Evolutionary conservation across 176 grass and related monocot genomes (phyloP).

Genomic region (Neostapfia colusana): DNA sequence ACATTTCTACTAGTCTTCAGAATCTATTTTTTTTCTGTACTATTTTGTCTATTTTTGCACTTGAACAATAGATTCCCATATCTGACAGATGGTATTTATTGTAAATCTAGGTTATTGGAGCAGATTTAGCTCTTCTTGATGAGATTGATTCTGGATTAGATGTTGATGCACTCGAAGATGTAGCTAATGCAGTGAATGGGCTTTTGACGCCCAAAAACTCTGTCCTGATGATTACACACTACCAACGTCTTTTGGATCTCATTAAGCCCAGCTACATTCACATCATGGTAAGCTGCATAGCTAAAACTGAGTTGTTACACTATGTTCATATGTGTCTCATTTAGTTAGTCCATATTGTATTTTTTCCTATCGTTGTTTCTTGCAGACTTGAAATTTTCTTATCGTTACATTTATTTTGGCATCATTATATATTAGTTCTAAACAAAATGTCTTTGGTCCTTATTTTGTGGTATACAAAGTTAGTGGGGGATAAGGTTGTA

Average conservation of each 20-base stretch:
- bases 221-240: slow-evolving; percentile 94
- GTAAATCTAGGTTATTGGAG: slow-evolving; percentile 75
- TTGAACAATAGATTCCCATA: not conserved
- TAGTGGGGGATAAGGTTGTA: not conserved
- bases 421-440: slow-evolving; percentile 11
- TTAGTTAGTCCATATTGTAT: not conserved
- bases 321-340: slow-evolving; percentile 4
- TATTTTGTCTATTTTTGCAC: slow-evolving; percentile 29
- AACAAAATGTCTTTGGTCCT: not conserved
- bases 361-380: not conserved
- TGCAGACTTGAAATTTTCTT: not conserved
- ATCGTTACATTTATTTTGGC: slow-evolving; percentile 6
- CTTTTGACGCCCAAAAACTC: slow-evolving; percentile 77
- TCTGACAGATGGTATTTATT: slow-evolving; percentile 27
- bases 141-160: slow-evolving; percentile 97
- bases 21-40: not conserved
- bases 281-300: slow-evolving; percentile 71
- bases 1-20: slow-evolving; percentile 26
- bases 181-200: slow-evolving; percentile 78
- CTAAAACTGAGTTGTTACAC: not conserved
- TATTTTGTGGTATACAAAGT: not conserved
- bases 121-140: slow-evolving; percentile 94
- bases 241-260: slow-evolving; percentile 84
- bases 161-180: slow-evolving; percentile 96
- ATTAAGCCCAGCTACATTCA: slow-evolving; percentile 86